These are phyloP conservation scores for Naganishia randhawae DNA, from an alignment of 768 basidiomycete genomes.

Conservation along the genomic window DNA sequence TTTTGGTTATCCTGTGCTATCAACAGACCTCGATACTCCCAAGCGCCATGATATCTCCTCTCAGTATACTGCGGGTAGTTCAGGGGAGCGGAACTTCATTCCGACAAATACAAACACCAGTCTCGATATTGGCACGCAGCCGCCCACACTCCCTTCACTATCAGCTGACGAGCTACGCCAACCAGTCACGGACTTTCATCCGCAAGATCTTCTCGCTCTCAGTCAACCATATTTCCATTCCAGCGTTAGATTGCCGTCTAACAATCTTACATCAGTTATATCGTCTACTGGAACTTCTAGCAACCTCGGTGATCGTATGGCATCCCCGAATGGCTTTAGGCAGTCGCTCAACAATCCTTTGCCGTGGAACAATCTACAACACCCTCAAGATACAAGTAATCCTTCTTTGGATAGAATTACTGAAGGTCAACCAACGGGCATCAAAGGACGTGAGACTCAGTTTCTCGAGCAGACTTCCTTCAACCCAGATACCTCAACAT, in stretches of 20 bases:
- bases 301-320: neutral
- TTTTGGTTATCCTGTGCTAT: neutral
- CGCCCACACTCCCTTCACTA: neutral
- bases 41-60: neutral
- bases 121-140: neutral
- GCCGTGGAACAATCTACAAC: slow-evolving; percentile 1
- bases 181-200: neutral
- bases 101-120: neutral
- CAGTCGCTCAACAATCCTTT: neutral
- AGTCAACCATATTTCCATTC: slow-evolving; percentile 17
- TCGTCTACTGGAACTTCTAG: neutral
- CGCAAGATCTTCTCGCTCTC: slow-evolving; percentile 11
- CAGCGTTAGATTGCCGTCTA: neutral
- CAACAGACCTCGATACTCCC: neutral
- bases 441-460: neutral
- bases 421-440: neutral
- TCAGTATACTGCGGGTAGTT: neutral
- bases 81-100: neutral
- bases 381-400: neutral
- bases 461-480: slow-evolving; percentile 15
- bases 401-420: neutral
- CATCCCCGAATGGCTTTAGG: neutral
- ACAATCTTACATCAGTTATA: neutral
- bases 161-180: neutral
- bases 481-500: slow-evolving; percentile 14